Base-by-base conservation (phyloP, 768 basidiomycete genomes). In the Hydnomerulius pinastri region DNA sequence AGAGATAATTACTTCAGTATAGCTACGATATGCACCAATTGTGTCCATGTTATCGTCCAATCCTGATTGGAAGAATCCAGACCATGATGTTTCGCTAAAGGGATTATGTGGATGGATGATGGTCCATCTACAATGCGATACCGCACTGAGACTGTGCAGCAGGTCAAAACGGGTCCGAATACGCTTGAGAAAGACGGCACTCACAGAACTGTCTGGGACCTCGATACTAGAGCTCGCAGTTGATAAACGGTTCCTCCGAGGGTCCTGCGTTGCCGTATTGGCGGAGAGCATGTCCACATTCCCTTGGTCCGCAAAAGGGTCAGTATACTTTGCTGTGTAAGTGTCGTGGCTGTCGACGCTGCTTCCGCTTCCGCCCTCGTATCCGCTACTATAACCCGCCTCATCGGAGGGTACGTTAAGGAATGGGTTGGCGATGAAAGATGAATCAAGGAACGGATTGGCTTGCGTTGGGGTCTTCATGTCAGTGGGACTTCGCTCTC, bases 131-230 rank as follows among this genome's bases (percentile, higher is more conserved):
- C 13, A 53, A 28, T 41, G 51, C 51, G 28, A 53, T 21, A 32
- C 51, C 51, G 10, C 51, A 53, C 32, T 53, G 38, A 4, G 47
- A 48, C 51, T 53, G 40, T 35, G 8, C 24, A 25, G 4, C 15
- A 28, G 17, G 13, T 18, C 13, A 43, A 18, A 15, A 33, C 28
- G 5, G 17, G 47, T 15, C 27, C 20, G 20, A 9, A 51, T 15
- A 13, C 4, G 11, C 23, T 29, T 27, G 11, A 10, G 10, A 21
- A 39, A 29, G n/a, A 18, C 20, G 30, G 32, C 7, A 40, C 51
- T 49, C 21, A 53, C 51, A 32, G 39, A 18, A 43, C 36, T 36
- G 10, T 49, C 39, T 10, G 51, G 51, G 23, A 43, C 21, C 24
- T 37, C 47, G 17, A 43, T n/a, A 7, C 13, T 32, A 4, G 51